Evolutionary conservation across 2,329 filamentous ascomycete species (phyloP), one percentile per base, ranked within the genome.

Genomic region (Grosmannia huntii): DNA sequence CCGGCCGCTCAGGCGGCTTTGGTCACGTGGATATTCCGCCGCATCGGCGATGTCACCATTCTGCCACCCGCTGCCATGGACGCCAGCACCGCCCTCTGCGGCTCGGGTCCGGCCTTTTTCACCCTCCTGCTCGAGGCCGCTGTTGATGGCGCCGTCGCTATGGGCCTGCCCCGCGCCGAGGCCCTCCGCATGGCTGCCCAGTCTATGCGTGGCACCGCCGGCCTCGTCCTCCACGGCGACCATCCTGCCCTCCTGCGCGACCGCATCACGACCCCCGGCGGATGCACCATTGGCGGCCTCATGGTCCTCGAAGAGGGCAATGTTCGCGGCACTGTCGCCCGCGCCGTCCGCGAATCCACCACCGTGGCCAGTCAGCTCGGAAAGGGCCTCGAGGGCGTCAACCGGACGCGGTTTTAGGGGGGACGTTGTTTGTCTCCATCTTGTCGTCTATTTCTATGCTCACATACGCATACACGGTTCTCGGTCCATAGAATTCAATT

Each of bases 101-200:
- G 86, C 7, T 86, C 85, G 5, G 86, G 85, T 0, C 87, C 87
- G 0, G 87, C 87, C 0, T 90, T 90, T 71, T 89, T 88, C 64
- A 80, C 86, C 0, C 75, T 92, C 50, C 78, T 91, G 65, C 76
- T 90, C 19, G 88, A 92, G 71, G 86, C 85, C 7, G 79, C 87
- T 52, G 83, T 87, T 16, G 87, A 91, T 65, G 88, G 87, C 7
- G 87, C 83, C 4, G 86, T 92, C 1, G 86, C 87, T 16, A 89
- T 90, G 84, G 88, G 88, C 0, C 67, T 92, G 36, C 86, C 87
- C 4, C 76, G 87, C 53, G 80, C 78, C 2, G 86, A 90, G 67
- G 87, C 87, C 0, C 83, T 84, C 68, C 74, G 81, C 61, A 90
- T 92, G 86, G 87, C 87, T 28, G 85, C 87, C 1, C 88, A 92